phyloP scores from a whole-genome alignment of 257 asterid genomes.

The Ajuga chamaepitys region DNA sequence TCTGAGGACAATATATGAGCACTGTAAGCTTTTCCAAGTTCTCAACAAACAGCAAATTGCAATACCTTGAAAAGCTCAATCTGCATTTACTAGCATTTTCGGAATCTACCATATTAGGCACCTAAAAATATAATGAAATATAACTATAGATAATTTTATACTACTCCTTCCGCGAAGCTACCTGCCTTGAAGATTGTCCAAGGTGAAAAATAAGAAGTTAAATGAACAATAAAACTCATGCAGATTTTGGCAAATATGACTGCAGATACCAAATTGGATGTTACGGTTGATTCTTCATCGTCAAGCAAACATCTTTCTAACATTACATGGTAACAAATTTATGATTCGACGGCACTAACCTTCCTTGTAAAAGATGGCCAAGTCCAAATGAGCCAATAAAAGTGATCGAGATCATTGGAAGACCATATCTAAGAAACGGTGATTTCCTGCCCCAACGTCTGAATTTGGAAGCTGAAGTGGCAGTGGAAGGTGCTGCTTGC shows the following conservation, averaged over 20 bases:
- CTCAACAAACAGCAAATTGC: neutral
- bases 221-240: neutral
- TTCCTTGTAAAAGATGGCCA: conserved; percentile 91
- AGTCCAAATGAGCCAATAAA: conserved; percentile 91
- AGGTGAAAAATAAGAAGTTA: neutral
- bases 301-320: neutral
- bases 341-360: conserved; percentile 37
- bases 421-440: conserved; percentile 84
- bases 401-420: conserved; percentile 89
- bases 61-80: neutral
- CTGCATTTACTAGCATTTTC: neutral
- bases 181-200: neutral
- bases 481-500: conserved; percentile 16
- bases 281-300: neutral
- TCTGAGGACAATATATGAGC: neutral
- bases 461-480: conserved; percentile 37
- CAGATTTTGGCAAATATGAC: neutral
- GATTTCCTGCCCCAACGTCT: conserved; percentile 76
- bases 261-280: neutral
- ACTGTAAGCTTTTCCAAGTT: neutral
- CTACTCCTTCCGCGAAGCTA: neutral
- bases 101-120: neutral
- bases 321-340: neutral
- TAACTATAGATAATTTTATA: too few relatives aligned
- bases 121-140: too few relatives aligned